A percentile compares a stretch with the other conserved stretches of the same genome.
phyloP scores from a whole-genome alignment of 306 rosid genomes.

The Clitoria ternatea region DNA sequence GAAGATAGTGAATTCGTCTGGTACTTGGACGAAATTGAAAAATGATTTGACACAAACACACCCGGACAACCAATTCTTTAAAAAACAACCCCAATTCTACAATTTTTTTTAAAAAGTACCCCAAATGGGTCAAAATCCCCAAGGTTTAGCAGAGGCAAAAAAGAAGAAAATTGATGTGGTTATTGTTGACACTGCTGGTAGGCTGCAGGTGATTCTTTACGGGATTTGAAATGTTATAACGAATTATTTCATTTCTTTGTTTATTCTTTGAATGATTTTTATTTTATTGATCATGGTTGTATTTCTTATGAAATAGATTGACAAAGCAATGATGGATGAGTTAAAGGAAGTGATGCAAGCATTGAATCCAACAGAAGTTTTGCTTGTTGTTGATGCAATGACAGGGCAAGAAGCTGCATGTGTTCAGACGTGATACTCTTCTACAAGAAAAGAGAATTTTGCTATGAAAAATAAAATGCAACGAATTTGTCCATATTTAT shows the following conservation, averaged over 20 bases:
- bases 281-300: slow-evolving; percentile 2
- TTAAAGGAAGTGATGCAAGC: slow-evolving; percentile 79
- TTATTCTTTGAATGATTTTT: background rate
- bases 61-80: no score
- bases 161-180: slow-evolving; percentile 77
- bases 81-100: no score
- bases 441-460: background rate
- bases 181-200: slow-evolving; percentile 87
- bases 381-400: slow-evolving; percentile 95
- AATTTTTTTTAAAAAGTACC: no score
- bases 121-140: no score
- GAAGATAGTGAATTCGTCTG: no score
- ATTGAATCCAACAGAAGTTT: slow-evolving; percentile 77
- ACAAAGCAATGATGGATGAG: slow-evolving; percentile 86
- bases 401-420: slow-evolving; percentile 99
- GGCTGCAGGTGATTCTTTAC: slow-evolving; percentile 69
- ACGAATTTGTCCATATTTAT: background rate
- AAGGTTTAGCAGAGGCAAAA: slow-evolving; percentile 82
- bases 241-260: background rate
- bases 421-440: slow-evolving; percentile 21
- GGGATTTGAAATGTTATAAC: background rate
- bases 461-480: background rate
- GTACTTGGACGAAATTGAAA: no score
- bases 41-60: no score
- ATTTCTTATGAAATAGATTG: slow-evolving; percentile 45